Evolutionary conservation across 192 early-diverging fungal species (phyloP).

Genomic region (Pilaira anomala): DNA sequence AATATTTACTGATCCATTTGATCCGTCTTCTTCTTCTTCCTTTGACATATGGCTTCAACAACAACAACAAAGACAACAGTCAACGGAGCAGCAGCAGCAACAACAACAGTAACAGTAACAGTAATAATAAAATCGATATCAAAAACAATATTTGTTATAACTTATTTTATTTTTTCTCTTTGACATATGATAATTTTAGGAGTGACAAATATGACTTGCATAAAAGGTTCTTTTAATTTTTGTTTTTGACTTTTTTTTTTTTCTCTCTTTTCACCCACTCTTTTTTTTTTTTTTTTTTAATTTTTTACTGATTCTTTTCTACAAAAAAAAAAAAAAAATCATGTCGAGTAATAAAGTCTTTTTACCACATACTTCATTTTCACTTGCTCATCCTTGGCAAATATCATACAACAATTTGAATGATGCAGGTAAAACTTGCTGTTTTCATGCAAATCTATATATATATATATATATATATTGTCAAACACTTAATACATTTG

Average conservation of each 20-base stretch:
- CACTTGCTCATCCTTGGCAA: not conserved
- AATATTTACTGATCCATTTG: not conserved
- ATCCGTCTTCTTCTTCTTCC: not conserved
- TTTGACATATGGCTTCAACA: not conserved
- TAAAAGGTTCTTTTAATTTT: not conserved
- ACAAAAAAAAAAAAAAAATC: too few relatives aligned
- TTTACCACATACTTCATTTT: constrained; percentile 4
- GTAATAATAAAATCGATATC: not conserved
- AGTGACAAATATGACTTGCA: not conserved
- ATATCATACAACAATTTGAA: too few relatives aligned
- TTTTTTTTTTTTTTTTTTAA: not conserved
- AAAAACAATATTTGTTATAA: not conserved
- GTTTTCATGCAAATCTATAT: not conserved
- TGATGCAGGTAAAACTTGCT: too few relatives aligned
- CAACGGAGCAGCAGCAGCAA: not conserved
- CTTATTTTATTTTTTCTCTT: not conserved
- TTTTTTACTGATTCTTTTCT: too few relatives aligned
- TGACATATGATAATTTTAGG: too few relatives aligned
- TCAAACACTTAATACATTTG: too few relatives aligned
- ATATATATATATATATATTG: too few relatives aligned
- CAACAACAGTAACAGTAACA: not conserved
- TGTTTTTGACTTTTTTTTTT: not conserved
- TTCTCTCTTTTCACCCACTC: not conserved
- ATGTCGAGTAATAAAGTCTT: too few relatives aligned
- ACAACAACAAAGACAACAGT: too few relatives aligned